Conservation (phyloP, 768 basidiomycete species). For the Kwoniella sp. region DNA sequence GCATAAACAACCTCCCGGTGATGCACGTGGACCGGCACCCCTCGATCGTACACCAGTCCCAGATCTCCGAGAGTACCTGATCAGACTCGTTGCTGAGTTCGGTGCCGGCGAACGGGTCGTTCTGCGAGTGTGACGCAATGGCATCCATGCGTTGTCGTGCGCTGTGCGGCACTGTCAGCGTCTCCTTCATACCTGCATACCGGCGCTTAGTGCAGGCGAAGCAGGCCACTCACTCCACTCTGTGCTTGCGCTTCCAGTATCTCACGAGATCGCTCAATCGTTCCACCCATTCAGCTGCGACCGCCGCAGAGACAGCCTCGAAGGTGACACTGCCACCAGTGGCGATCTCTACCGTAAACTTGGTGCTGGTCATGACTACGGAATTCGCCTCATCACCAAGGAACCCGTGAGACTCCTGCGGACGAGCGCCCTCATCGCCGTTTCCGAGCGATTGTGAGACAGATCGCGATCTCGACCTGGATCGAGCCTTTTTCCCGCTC, state of each 20-base stretch:
- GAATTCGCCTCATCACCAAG: no score
- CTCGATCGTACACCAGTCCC: constrained; percentile 82
- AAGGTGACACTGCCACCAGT: constrained; percentile 68
- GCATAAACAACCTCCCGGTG: constrained; percentile 68
- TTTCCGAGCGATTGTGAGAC: no score
- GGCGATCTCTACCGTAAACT: constrained; percentile 70
- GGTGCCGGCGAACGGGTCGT: constrained; percentile 28
- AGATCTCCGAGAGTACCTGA: constrained; percentile 59
- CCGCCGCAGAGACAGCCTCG: constrained; percentile 70
- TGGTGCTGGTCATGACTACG: no score
- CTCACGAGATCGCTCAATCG: constrained; percentile 63
- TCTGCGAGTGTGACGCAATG: constrained; percentile 9
- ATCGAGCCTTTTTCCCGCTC: no score
- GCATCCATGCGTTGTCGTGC: constrained; percentile 44
- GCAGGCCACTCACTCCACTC: constrained; percentile 56
- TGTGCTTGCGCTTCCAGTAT: constrained; percentile 78
- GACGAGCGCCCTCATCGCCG: no score
- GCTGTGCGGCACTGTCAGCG: no score
- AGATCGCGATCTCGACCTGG: no score
- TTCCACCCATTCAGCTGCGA: constrained; percentile 81
- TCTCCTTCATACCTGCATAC: no score
- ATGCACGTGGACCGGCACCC: constrained; percentile 72
- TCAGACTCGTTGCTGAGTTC: constrained; percentile 22
- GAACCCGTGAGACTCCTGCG: no score
- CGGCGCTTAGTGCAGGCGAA: no score